phyloP scores from a whole-genome alignment of 805 yeast species.

The Starmerella lactis-condensi region DNA sequence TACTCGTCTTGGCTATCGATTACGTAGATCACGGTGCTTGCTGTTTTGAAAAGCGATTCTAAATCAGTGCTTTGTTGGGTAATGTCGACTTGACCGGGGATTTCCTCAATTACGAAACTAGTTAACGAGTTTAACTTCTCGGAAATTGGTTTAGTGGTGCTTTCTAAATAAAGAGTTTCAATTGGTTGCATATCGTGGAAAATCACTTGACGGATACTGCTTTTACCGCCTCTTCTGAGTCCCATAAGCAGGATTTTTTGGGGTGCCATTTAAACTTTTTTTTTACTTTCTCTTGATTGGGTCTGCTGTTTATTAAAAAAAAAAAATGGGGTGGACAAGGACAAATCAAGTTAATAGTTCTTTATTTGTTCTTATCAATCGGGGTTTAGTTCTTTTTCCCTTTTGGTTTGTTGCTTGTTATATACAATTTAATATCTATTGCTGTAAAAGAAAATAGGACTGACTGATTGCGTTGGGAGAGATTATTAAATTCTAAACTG shows the following conservation, averaged over 20 bases:
- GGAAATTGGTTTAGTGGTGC: slow-evolving; percentile 73
- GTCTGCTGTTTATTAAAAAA: too few species aligned
- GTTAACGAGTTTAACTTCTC: slow-evolving; percentile 71
- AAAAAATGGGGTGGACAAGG: too few species aligned
- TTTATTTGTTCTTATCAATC: too few species aligned
- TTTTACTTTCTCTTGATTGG: too few species aligned
- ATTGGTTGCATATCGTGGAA: slow-evolving; percentile 93
- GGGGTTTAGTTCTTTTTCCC: too few species aligned
- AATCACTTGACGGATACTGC: slow-evolving; percentile 87
- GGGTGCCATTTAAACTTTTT: too few species aligned
- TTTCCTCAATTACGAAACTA: slow-evolving; percentile 75
- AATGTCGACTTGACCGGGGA: slow-evolving; percentile 83
- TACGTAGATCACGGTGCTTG: slow-evolving; percentile 83
- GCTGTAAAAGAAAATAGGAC: too few species aligned
- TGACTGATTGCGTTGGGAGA: too few species aligned
- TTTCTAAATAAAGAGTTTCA: slow-evolving; percentile 76
- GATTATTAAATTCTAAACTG: too few species aligned
- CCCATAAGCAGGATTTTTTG: slow-evolving; percentile 56
- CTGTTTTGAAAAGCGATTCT: slow-evolving; percentile 54
- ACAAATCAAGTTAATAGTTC: too few species aligned
- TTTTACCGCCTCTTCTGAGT: slow-evolving; percentile 60
- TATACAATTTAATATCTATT: too few species aligned
- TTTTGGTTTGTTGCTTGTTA: too few species aligned
- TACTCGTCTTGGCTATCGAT: slow-evolving; percentile 94
- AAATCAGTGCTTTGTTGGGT: slow-evolving; percentile 66